Conservation (phyloP, 2,329 filamentous ascomycete species). For the Fusarium compactum region DNA sequence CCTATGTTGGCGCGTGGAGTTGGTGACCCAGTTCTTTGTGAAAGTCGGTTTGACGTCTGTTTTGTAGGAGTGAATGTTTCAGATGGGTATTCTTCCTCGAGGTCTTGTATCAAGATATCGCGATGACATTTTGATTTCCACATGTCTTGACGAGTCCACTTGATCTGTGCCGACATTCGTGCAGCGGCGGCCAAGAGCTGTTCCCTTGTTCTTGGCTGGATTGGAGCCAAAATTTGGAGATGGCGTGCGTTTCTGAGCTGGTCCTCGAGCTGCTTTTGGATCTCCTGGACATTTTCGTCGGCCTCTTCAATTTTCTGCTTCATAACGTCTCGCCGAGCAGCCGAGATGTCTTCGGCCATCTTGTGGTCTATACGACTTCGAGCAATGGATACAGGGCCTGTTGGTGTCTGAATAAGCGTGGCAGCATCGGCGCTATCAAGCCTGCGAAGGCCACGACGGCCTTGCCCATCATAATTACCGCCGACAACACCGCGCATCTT, state of each 20-base stretch:
- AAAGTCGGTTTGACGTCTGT: conserved; percentile 42
- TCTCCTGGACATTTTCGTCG: conserved; percentile 78
- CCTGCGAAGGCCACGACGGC: conserved; percentile 76
- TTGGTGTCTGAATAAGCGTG: conserved; percentile 74
- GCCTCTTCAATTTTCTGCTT: conserved; percentile 84
- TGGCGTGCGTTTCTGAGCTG: conserved; percentile 91
- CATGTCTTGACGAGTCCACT: conserved; percentile 94
- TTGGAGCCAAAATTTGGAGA: conserved; percentile 86
- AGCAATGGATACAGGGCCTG: conserved; percentile 79
- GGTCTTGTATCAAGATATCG: conserved; percentile 86
- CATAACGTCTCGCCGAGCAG: conserved; percentile 85
- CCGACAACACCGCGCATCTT: conserved; percentile 89
- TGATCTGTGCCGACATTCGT: conserved; percentile 86
- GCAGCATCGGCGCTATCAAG: conserved; percentile 72
- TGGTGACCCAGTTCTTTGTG: conserved; percentile 46
- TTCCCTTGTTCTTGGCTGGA: conserved; percentile 90
- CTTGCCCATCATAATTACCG: conserved; percentile 86
- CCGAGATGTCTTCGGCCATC: conserved; percentile 87
- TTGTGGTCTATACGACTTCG: conserved; percentile 81
- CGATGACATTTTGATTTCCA: conserved; percentile 92
- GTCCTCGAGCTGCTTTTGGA: conserved; percentile 82
- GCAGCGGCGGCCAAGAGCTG: conserved; percentile 86
- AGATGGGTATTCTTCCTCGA: conserved; percentile 76
- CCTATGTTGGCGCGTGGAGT: conserved; percentile 41
- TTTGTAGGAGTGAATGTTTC: conserved; percentile 43